Evolutionary conservation across 108 stramenopile genomes (phyloP), one percentile per base, ranked within the genome.

Genomic region (Cyclotella baltica): DNA sequence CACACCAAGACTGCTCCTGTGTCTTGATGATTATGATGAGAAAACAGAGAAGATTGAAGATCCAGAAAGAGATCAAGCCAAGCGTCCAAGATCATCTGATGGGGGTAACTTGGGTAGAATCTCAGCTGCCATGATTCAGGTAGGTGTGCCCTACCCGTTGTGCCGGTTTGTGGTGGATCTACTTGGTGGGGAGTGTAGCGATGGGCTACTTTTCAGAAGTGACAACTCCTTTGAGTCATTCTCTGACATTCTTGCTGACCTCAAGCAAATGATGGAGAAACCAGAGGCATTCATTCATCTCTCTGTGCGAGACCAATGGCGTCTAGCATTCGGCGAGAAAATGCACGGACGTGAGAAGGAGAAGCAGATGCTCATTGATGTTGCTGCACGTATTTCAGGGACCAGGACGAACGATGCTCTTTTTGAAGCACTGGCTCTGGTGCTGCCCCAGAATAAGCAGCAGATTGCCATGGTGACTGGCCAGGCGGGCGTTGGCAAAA

Each of bases 401-500:
- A 37, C 4, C 3, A 38, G 22, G 2, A 25, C 30, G 5, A 53
- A 70, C 20, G 66, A 67, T 67, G 37, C 66, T 36, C 53, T 57
- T 11, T 27, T 55, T 29, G 37, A 64, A 18, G 62, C 57, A 30
- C 30, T 58, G 30, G 73, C 33, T 16, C 37, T 31, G 34, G 34
- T 35, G 48, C 10, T 30, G 35, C 43, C 18, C 13, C 34, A 0
- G 27, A 35, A 20, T 31, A 52, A 36, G 59, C 20, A 50, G 59
- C 50, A 62, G 73, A 50, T 74, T 35, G 51, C 53, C 4, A 53
- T 64, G 62, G 73, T 74, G 0, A 53, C 73, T 3, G 73, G 73
- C 30, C 31, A 64, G 35, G 61, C 73, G 16, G 73, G 73, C n/a
- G 19, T 62, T 36, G 73, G 73, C 33, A 74, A 74, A 50, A 74